phyloP scores from a whole-genome alignment of 768 basidiomycete species.

The Chalciporus chontae region DNA sequence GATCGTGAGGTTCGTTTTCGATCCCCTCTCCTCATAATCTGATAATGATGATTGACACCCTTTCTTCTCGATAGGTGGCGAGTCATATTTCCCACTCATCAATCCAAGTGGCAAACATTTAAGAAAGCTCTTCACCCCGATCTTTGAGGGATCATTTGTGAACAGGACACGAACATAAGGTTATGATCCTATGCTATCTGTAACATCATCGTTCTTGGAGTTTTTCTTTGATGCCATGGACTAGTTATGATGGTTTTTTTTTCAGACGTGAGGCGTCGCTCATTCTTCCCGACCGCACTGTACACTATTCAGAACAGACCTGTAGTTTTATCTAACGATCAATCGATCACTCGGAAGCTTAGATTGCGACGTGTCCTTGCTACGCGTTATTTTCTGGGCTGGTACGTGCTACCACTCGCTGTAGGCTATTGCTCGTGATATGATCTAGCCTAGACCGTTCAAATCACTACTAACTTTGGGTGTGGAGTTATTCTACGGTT shows the following conservation, averaged over 20 bases:
- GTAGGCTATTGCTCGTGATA: too few relatives aligned
- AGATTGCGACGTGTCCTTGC: too few relatives aligned
- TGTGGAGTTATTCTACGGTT: too few relatives aligned
- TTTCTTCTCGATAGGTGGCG: conserved; percentile 26
- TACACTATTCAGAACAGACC: conserved; percentile 26
- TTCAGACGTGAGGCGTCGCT: conserved; percentile 1
- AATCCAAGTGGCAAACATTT: conserved; percentile 31
- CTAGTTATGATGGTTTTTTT: conserved; percentile 10
- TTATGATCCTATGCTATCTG: conserved; percentile 20
- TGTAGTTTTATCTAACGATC: too few relatives aligned
- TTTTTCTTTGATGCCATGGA: conserved; percentile 15
- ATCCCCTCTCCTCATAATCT: background rate
- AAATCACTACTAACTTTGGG: too few relatives aligned
- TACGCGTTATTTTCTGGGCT: too few relatives aligned
- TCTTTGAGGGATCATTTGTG: conserved; percentile 12
- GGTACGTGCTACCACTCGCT: too few relatives aligned
- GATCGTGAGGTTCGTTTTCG: conserved; percentile 48
- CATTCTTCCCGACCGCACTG: conserved; percentile 18
- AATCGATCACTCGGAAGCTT: background rate
- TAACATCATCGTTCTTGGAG: conserved; percentile 8
- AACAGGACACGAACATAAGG: conserved; percentile 4
- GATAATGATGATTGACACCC: conserved; percentile 2
- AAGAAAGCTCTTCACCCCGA: conserved; percentile 29
- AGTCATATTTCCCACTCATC: conserved; percentile 27
- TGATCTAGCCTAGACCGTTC: too few relatives aligned